Evolutionary conservation across 805 yeast genomes (phyloP).

Genomic region (Limtongozyma cylindracea): DNA sequence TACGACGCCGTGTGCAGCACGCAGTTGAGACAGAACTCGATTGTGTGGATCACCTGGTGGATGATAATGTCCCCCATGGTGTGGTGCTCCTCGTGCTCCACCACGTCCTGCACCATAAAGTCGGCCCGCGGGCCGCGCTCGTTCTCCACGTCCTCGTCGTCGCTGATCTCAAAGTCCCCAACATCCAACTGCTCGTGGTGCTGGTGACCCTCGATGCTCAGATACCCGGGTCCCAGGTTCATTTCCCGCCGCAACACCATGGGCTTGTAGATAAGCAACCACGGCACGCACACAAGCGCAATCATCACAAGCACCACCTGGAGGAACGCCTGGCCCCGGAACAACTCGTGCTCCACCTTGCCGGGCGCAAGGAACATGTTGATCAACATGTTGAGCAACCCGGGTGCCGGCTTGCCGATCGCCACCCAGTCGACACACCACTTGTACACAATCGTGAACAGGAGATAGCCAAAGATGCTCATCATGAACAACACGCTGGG

Average conservation of each 20-base stretch:
- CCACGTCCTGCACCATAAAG: too few species aligned
- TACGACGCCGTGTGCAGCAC: constrained; percentile 98
- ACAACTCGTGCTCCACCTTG: constrained; percentile 52
- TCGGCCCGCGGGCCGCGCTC: too few species aligned
- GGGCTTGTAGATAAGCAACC: constrained; percentile 74
- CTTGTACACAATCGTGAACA: constrained; percentile 70
- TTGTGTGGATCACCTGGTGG: constrained; percentile 93
- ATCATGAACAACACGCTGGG: constrained; percentile 94
- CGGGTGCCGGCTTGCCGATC: constrained; percentile 63
- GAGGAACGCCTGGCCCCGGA: constrained; percentile 51
- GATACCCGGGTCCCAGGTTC: constrained; percentile 21
- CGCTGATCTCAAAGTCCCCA: constrained; percentile 4
- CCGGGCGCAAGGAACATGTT: constrained; percentile 94
- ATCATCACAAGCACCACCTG: constrained; percentile 47
- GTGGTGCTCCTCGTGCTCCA: constrained; percentile 29
- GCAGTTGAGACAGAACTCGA: constrained; percentile 90
- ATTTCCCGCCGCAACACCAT: constrained; percentile 35
- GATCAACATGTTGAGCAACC: constrained; percentile 81
- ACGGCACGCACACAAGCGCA: constrained; percentile 84
- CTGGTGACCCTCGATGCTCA: constrained; percentile 8
- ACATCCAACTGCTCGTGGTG: constrained; percentile 11
- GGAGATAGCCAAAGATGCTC: constrained; percentile 81
- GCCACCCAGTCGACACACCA: constrained; percentile 88
- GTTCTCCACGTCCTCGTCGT: too few species aligned
- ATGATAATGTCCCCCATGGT: constrained; percentile 92